Base-by-base conservation (phyloP, 2,329 filamentous ascomycete species). In the Aspergillus chevalieri region DNA sequence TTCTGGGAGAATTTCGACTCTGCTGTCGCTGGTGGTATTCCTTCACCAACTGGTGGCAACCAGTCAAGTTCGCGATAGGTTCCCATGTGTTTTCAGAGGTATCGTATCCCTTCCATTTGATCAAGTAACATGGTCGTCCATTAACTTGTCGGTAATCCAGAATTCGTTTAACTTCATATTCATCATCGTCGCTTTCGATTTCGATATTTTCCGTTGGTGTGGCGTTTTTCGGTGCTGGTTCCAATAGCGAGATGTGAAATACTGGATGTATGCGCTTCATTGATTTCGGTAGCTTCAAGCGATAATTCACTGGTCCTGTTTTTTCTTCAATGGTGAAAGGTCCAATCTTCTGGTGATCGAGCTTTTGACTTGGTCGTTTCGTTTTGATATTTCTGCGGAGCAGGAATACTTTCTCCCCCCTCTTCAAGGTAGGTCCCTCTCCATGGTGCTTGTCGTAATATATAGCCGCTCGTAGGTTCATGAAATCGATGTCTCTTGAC, bases 41-140 rank as follows among this genome's bases (percentile, higher is more conserved):
- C 28, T 33, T 33, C 28, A 33, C 28, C 28, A 8, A 8, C 7
- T 33, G 7, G 39, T 47, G 15, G 33, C 30, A 53, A 30, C 24
- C 46, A 24, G 2, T 51, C 34, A 54, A 41, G 21, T 54, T 49
- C 34, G 12, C 15, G 7, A 49, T 47, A 52, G 47, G 38, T 43
- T 54, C 47, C 44, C 38, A 54, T 44, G 5, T 17, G 17, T 17
- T 2, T 17, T 17, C 17, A 17, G 17, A 17, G 17, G 17, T 17
- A 17, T 17, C 2, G 17, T 17, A 17, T 17, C 17, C 17, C 2
- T 17, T 17, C 17, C 17, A 17, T 17, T 17, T 17, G 17, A 44
- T 7, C 10, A 52, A 21, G 17, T 49, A 52, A 6, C 4, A 24
- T 49, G 47, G 43, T 26, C 28, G 15, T 24, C 22, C 1, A 6